Evolutionary conservation across 1,284 basidiomycete genomes (phyloP).

Genomic region (Spongispora temasekensis): DNA sequence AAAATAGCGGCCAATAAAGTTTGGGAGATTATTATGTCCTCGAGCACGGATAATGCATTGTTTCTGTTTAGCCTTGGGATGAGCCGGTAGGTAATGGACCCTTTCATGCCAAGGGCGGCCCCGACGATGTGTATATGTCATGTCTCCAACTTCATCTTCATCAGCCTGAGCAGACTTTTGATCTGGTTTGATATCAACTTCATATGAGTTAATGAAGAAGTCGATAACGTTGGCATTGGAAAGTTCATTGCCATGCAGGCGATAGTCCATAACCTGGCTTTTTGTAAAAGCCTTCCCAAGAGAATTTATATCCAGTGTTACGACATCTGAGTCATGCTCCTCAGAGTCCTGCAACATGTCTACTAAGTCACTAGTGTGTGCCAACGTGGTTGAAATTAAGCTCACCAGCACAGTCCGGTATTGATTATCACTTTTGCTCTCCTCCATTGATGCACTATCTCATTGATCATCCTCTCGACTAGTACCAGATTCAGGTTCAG

Average conservation of each 20-base stretch:
- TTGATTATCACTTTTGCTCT: too few species aligned
- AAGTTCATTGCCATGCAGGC: background rate
- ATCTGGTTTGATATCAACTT: background rate
- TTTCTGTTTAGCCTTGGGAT: background rate
- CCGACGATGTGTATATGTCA: background rate
- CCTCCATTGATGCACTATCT: too few species aligned
- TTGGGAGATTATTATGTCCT: background rate
- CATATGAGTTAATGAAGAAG: background rate
- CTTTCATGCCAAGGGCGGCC: background rate
- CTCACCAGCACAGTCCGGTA: background rate
- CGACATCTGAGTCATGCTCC: background rate
- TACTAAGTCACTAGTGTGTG: too few species aligned
- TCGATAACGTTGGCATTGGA: background rate
- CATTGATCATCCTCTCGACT: too few species aligned
- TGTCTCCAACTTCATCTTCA: background rate
- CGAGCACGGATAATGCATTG: background rate
- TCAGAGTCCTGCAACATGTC: background rate
- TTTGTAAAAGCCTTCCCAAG: background rate
- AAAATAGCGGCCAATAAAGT: background rate
- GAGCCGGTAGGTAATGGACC: background rate
- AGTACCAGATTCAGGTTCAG: too few species aligned
- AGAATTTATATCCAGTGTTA: background rate
- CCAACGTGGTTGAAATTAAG: background rate
- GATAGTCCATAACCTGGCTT: background rate
- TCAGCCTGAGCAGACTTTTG: background rate